Evolutionary conservation across 495 filamentous ascomycete species (phyloP), one percentile per base, ranked within the genome.

Genomic region (Stereocaulon alpinum): DNA sequence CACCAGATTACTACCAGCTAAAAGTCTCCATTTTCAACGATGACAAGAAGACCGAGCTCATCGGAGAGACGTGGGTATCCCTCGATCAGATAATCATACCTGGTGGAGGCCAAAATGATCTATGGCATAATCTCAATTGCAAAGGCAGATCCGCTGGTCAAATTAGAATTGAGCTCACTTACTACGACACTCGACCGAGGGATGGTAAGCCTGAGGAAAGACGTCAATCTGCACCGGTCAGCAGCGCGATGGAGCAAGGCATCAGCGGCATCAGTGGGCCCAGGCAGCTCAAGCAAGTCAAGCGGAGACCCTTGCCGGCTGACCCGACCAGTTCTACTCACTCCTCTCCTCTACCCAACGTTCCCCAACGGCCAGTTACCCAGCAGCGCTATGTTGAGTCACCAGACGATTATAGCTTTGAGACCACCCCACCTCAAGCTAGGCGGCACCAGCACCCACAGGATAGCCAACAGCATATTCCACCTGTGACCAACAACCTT

Each of bases 1-100:
- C 91, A 12, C 85, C 91, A 3, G 93, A 99, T 66, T 99, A 97
- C 74, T 87, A 86, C 67, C 86, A 88, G 63, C 76, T 99, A 40
- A 97, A 99, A 70, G 81, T 97, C 17, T 94, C 91, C 6, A 84
- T 96, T 6, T 97, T 97, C 77, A 96, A 95, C 69, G 92, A 98
- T 66, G 92, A 98, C 69, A 96, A 94, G 72, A 91, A 84, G 73
- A 96, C 91, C 0, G 92, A 98, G 55, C 68, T 98, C 61, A 96
- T 98, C 65, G 94, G 93, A 58, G 93, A 99, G 70, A 80, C 86
- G 3, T 95, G 87, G 84, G 80, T 96, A 48, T 84, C 86, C 66
- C 74, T 99, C 50, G 83, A 86, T 47, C 80, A 83, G 66, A 83
- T 99, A 54, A 74, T 99, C 53, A 80, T 91, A 22, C 80, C 82